Evolutionary conservation across 1,284 basidiomycete genomes (phyloP), one percentile per base, ranked within the genome.

Genomic region (Cronartium quercuum): DNA sequence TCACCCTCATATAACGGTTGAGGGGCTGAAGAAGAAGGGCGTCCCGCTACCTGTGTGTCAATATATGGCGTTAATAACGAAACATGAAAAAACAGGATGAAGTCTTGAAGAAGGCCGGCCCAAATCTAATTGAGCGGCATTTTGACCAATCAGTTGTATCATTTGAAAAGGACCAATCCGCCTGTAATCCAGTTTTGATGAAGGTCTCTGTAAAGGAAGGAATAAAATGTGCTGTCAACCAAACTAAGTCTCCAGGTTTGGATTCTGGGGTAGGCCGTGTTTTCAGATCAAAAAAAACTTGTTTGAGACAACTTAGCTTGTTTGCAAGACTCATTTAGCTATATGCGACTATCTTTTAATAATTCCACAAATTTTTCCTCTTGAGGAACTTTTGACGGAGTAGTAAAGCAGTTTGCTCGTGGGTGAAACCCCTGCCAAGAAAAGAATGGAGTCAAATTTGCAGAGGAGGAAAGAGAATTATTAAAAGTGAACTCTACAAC

Each of bases 351-450:
- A 5, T 15, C 1, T 10, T 63, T 35, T 7, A 70, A 5, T 1
- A 35, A 18, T 35, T 37, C 2, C 0, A 62, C 12, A 2, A 42
- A 47, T 29, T 1, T 7, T 12, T 70, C 42, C 5, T 21, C 61
- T 37, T 24, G 10, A 1, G 58, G 40, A 10, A 18, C 3, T 6
- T 15, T 6, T 10, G 61, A 15, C 10, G 60, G 21, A 24, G 58
- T 10, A 6, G 40, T 65, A 0, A 71, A 24, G 10, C 44, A 37
- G 13, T 71, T 65, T n/a, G 65, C 64, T 0, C 69, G 29, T 15
- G 62, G 69, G n/a, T 71, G 69, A 41, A 12, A 71, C 5, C 69
- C 62, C n/a, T 71, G 69, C 9, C 47, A 71, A 51, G 35, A 35
- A 65, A 69, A 51, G 61, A 71, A 64, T 24, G 69, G 41, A 37